Base-by-base conservation (phyloP, 2,329 filamentous ascomycete species). In the Fusarium piperis region DNA sequence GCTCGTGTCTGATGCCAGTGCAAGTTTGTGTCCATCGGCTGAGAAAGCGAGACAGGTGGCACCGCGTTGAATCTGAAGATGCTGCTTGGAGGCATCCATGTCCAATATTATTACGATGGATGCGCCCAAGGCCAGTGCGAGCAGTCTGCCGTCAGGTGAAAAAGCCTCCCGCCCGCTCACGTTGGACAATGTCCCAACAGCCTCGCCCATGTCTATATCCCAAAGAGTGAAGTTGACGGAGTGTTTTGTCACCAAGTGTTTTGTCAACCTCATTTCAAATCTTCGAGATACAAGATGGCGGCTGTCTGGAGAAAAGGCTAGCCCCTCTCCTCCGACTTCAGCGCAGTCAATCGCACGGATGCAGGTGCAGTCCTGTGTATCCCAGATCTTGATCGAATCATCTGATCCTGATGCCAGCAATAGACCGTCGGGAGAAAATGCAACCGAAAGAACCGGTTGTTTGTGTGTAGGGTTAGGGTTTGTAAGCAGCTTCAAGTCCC, bases 301-400 rank as follows among this genome's bases (percentile, higher is more conserved):
- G 12, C 2, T 9, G 18, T 23, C 20, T 9, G 20, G 39, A 23
- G 18, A 44, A 23, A 44, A 44, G 39, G 39, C 18, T 15, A 44
- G 18, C 4, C 0, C 39, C 10, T 1, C 0, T 41, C 18, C 39
- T 23, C 7, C 39, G 2, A 0, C 15, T 15, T 2, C 3, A 2
- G 4, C 1, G 18, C 18, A 44, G 39, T 23, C 13, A 12, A 44
- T 44, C 23, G 18, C 9, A 15, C 18, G 39, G 18, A 44, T 44
- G 18, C 7, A 44, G 18, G 3, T 23, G 13, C 39, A 13, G 7
- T 15, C 23, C 7, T 18, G 8, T 4, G 39, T 15, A 2, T 44
- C 20, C 39, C 39, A 44, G 18, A 44, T 44, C 18, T 44, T 44
- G 7, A 44, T 44, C 3, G 18, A 44, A 44, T 23, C 18, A 2